Evolutionary conservation across 2,329 filamentous ascomycete species (phyloP), one percentile per base, ranked within the genome.

Genomic region (Diaporthe longicolla): DNA sequence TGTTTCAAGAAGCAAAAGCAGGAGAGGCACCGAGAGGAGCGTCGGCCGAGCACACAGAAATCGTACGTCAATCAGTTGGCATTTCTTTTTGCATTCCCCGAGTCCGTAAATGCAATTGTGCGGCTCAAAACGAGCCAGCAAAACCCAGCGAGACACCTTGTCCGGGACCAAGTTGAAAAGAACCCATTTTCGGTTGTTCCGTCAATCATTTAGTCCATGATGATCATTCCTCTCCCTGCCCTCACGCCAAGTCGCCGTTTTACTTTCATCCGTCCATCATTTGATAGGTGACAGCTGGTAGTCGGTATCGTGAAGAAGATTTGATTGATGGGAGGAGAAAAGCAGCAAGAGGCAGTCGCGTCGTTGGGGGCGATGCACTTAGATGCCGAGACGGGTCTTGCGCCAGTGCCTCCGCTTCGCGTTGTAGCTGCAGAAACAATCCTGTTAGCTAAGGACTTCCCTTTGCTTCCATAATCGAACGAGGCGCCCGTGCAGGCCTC

Each of bases 381-480:
- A 99, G 91, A 99, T 97, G 85, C 95, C 95, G 89, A 99, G 95
- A 86, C 95, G 94, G 86, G 97, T 98, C 96, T 99, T 99, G 91
- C 97, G 95, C 97, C 97, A 99, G 88, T 99, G 97, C 89, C 97
- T 94, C 88, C 97, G 91, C 94, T 99, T 99, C 84, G 97, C 95
- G 91, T 99, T 99, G 93, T 99, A 99, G 90, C 97, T 99, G 85
- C 5, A 57, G 24, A 45, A 40, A 10, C n/a, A 10, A 54, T 74
- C 21, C 9, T 40, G 70, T 74, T 70, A 73, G 45, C 70, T 35
- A 71, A 50, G 68, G 70, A 48, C 63, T 40, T 63, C 73, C 58
- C 74, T 24, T 61, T 70, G 72, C 55, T 74, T 19, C 32, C 37
- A 13, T 24, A 24, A 13, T 29, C 15, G 10, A 37, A 11, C 13